phyloP scores from a whole-genome alignment of 2,329 filamentous ascomycete species.

The Byssochlamys sp. region DNA sequence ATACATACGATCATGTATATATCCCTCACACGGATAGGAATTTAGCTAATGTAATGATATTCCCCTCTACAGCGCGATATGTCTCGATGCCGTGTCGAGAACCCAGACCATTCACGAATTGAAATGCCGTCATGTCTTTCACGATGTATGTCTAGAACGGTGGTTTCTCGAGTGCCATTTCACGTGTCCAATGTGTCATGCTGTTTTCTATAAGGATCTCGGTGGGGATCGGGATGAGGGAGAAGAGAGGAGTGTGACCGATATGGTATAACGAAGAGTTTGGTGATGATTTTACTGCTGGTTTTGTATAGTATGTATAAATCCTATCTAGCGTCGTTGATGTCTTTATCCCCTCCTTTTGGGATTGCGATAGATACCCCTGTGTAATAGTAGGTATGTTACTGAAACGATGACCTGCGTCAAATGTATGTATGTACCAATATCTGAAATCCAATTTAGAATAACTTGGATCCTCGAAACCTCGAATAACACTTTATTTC shows the following conservation, averaged over 20 bases:
- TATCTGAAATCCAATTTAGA: no score
- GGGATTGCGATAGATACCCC: no score
- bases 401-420: no score
- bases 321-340: no score
- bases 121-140: conserved; percentile 1
- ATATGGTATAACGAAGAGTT: background rate
- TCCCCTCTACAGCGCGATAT: background rate
- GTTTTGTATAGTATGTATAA: no score
- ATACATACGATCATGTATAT: background rate
- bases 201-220: background rate
- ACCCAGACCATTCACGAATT: background rate
- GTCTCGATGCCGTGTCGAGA: background rate
- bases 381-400: no score
- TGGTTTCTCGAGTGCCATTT: conserved; percentile 1
- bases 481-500: no score
- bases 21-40: no score
- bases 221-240: background rate
- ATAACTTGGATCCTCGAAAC: no score
- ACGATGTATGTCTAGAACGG: background rate
- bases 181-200: conserved; percentile 1
- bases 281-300: background rate
- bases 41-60: no score
- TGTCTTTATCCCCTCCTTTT: no score
- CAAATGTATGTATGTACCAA: no score
- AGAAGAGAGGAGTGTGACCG: background rate